Conservation (phyloP, 2,329 filamentous ascomycete species). For the Fusarium pseudonygamai region DNA sequence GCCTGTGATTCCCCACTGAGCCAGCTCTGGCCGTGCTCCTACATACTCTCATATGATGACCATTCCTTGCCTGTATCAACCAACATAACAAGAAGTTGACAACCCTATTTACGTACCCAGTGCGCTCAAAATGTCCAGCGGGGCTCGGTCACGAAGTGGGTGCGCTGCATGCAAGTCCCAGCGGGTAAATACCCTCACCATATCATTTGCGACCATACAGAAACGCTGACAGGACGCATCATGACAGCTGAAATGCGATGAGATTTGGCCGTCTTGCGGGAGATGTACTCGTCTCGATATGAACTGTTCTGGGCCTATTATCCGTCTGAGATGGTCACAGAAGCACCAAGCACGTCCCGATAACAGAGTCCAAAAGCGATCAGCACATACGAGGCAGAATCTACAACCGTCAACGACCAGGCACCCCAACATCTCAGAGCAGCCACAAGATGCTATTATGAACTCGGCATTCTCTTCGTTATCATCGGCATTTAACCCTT, state of each 20-base stretch:
- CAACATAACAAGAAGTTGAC: accelerated
- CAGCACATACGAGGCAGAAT: background rate
- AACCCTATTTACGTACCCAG: accelerated
- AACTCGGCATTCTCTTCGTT: too few relatives aligned
- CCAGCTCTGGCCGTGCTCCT: background rate
- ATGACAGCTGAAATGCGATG: background rate
- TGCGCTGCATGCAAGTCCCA: background rate
- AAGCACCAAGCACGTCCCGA: background rate
- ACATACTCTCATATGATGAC: background rate
- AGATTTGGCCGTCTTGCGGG: background rate
- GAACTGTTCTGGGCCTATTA: background rate
- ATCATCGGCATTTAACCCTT: accelerated
- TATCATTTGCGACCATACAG: accelerated
- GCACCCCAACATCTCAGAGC: accelerated
- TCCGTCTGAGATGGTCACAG: background rate
- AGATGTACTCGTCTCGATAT: background rate
- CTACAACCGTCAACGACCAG: accelerated
- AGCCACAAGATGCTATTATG: too few relatives aligned
- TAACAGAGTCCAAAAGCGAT: too few relatives aligned
- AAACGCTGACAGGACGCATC: background rate
- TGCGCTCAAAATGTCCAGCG: background rate
- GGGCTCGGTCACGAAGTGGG: background rate
- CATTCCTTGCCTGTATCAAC: accelerated
- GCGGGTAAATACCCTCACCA: background rate
- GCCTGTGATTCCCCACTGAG: background rate